A percentile compares a stretch with the other conserved stretches of the same genome.
Evolutionary conservation across 2,329 filamentous ascomycete species (phyloP).

Genomic region (Cercospora citrullina): DNA sequence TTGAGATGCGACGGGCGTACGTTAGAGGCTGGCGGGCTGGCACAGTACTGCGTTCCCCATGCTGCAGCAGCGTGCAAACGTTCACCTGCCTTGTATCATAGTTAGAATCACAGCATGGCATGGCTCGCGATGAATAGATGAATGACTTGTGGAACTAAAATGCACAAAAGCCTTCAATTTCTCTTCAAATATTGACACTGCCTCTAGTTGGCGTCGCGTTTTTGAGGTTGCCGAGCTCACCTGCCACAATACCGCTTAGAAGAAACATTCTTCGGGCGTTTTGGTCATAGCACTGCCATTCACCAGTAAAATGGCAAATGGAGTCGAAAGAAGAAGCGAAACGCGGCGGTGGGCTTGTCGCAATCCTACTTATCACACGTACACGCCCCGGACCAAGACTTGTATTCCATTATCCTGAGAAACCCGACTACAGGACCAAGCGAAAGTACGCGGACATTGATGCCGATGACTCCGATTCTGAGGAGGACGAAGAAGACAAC

Average conservation of each 20-base stretch:
- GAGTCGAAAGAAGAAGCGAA: slow-evolving; percentile 5
- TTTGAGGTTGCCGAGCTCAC: background rate
- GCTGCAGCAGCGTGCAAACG: background rate
- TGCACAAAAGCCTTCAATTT: background rate
- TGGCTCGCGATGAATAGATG: background rate
- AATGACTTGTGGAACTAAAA: background rate
- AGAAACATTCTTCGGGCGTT: background rate
- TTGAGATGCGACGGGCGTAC: background rate
- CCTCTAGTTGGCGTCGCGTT: background rate
- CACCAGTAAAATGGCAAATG: slow-evolving; percentile 11
- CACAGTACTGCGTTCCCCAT: background rate
- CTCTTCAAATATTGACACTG: background rate
- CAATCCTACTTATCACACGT: slow-evolving; percentile 73
- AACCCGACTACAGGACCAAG: slow-evolving; percentile 7
- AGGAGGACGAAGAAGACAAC: slow-evolving; percentile 24
- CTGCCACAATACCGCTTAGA: background rate
- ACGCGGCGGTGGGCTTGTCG: slow-evolving; percentile 51
- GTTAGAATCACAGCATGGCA: background rate
- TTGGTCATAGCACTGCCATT: background rate
- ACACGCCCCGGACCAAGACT: slow-evolving; percentile 78
- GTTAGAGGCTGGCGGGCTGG: background rate
- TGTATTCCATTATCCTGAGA: slow-evolving; percentile 75
- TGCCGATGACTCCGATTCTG: slow-evolving; percentile 14
- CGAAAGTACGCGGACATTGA: background rate
- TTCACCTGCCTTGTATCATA: background rate